A percentile compares a stretch with the other conserved stretches of the same genome.
Evolutionary conservation across 2,329 filamentous ascomycete genomes (phyloP).

Genomic region (Ophiocordyceps australis): DNA sequence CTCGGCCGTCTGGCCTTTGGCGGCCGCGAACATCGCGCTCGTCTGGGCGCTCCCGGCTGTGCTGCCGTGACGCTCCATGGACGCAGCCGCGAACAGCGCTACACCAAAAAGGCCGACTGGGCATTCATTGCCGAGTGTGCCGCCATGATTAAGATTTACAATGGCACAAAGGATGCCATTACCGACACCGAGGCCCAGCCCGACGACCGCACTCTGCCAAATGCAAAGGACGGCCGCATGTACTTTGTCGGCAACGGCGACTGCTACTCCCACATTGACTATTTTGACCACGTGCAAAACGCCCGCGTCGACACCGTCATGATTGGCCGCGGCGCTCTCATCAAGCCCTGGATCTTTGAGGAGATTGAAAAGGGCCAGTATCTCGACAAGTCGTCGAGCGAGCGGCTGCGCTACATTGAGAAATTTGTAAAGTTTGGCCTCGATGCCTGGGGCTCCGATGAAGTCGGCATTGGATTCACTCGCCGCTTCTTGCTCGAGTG

Average conservation of each 20-base stretch:
- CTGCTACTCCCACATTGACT: constrained; percentile 84
- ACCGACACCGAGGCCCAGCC: constrained; percentile 64
- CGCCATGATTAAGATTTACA: constrained; percentile 64
- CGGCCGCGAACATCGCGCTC: constrained; percentile 48
- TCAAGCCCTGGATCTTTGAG: constrained; percentile 98
- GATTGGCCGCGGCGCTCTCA: constrained; percentile 86
- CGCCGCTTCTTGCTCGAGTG: constrained; percentile 88
- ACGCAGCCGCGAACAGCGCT: constrained; percentile 82
- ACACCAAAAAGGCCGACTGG: constrained; percentile 89
- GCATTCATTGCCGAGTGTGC: constrained; percentile 82
- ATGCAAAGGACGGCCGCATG: constrained; percentile 46
- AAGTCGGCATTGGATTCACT: constrained; percentile 81
- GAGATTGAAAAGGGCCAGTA: constrained; percentile 88
- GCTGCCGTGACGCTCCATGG: constrained; percentile 95
- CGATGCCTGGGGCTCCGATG: constrained; percentile 89
- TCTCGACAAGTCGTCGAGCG: constrained; percentile 80
- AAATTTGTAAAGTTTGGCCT: constrained; percentile 82
- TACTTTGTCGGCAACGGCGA: constrained; percentile 96
- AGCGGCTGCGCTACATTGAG: constrained; percentile 72
- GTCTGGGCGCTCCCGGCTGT: constrained; percentile 62
- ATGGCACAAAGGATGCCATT: constrained; percentile 44
- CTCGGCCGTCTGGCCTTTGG: constrained; percentile 74
- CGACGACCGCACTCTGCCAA: constrained; percentile 55
- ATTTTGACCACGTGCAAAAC: constrained; percentile 58
- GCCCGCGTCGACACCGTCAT: constrained; percentile 83